These are phyloP conservation scores for Daldinia concentrica DNA, from an alignment of 495 filamentous ascomycete species.

Conservation along the genomic window DNA sequence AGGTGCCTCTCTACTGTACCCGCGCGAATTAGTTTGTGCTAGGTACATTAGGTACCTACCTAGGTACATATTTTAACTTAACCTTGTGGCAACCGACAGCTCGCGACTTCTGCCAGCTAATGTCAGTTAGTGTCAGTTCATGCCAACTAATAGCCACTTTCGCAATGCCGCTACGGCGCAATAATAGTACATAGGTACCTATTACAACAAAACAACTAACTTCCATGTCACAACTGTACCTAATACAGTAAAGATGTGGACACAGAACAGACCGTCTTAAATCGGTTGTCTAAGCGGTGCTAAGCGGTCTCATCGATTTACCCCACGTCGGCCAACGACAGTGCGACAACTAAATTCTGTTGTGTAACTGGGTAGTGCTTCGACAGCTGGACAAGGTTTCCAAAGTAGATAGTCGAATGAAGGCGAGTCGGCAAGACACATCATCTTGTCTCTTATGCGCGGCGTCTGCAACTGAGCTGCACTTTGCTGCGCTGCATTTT, in stretches of 20 bases:
- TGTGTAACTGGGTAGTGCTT: slow-evolving; percentile 39
- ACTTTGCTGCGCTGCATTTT: slow-evolving; percentile 1
- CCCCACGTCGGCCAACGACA: slow-evolving; percentile 44
- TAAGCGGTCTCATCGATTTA: slow-evolving; percentile 35
- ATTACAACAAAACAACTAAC: too few relatives aligned
- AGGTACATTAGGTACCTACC: background rate
- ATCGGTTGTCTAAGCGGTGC: slow-evolving; percentile 17
- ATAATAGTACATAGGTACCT: too few relatives aligned
- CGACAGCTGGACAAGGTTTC: slow-evolving; percentile 41
- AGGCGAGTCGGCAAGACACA: slow-evolving; percentile 35
- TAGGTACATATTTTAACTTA: too few relatives aligned
- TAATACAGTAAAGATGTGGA: background rate
- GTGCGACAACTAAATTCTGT: slow-evolving; percentile 45
- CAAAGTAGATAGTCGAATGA: slow-evolving; percentile 21
- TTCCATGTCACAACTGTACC: background rate
- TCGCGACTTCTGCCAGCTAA: background rate
- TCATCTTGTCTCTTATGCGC: slow-evolving; percentile 32
- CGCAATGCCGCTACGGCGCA: too few relatives aligned
- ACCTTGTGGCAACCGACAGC: slow-evolving; percentile 1
- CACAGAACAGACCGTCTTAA: background rate
- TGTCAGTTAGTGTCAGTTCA: background rate
- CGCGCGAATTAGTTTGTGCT: background rate
- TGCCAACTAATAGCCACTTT: background rate
- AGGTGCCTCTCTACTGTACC: background rate
- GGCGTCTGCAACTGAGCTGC: background rate